Evolutionary conservation across 352 stramenopile genomes (phyloP).

Genomic region (Phytophthora litchii): DNA sequence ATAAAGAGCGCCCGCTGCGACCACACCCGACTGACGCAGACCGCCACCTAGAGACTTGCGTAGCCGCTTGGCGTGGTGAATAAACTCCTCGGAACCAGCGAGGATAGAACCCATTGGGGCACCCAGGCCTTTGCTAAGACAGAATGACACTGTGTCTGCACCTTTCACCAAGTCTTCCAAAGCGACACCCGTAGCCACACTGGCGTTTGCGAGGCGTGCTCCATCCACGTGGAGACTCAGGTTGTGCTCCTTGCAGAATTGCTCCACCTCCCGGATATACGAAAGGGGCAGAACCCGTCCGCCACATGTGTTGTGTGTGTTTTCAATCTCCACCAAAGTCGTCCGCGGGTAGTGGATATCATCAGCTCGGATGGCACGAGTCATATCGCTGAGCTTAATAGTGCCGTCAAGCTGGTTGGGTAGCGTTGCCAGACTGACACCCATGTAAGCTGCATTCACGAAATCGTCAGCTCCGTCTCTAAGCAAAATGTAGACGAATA

Average conservation of each 20-base stretch:
- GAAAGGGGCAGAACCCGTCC: conserved; percentile 85
- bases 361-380: conserved; percentile 65
- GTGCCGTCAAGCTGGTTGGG: conserved; percentile 84
- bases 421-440: conserved; percentile 87
- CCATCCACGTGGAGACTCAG: conserved; percentile 96
- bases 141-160: conserved; percentile 93
- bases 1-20: conserved; percentile 92
- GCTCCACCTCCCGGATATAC: conserved; percentile 83
- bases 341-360: conserved; percentile 87
- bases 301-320: conserved; percentile 98
- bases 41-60: conserved; percentile 97
- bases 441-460: conserved; percentile 71
- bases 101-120: conserved; percentile 94
- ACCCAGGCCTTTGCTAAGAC: conserved; percentile 95
- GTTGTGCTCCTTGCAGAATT: conserved; percentile 71
- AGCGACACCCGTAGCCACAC: conserved; percentile 71
- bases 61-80: conserved; percentile 88
- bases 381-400: conserved; percentile 81
- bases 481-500: background rate
- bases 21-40: conserved; percentile 95
- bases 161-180: conserved; percentile 80
- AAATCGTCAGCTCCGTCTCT: conserved; percentile 9
- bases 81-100: conserved; percentile 89
- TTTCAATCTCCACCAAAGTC: conserved; percentile 95
- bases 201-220: conserved; percentile 95